Percentiles rank a stretch among this genome's conserved stretches.
Evolutionary conservation across 2,329 filamentous ascomycete genomes (phyloP).

Genomic region (Aureobasidium sp.): DNA sequence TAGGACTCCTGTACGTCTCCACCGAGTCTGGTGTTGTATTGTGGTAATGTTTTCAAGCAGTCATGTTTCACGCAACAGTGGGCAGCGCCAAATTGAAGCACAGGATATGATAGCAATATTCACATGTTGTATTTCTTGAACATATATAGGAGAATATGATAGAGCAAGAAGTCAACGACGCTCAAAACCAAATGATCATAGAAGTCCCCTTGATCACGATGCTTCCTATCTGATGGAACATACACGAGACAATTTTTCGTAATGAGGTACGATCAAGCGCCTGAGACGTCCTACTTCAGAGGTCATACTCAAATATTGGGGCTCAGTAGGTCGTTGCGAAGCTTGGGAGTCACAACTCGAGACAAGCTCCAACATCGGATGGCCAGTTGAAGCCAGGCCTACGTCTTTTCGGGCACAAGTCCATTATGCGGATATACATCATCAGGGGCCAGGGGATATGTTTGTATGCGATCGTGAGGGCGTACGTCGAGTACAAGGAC

Average conservation of each 20-base stretch:
- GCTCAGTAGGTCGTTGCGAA: not conserved
- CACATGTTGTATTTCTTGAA: not conserved
- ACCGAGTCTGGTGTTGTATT: too few relatives aligned
- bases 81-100: not conserved
- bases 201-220: not conserved
- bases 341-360: not conserved
- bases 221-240: not conserved
- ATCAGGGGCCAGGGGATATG: not conserved
- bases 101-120: not conserved
- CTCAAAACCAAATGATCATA: not conserved
- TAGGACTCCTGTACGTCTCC: too few relatives aligned
- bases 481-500: too few relatives aligned
- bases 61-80: not conserved
- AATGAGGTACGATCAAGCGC: not conserved
- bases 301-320: too few relatives aligned
- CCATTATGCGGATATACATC: not conserved
- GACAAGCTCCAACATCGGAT: not conserved
- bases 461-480: not conserved
- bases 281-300: not conserved
- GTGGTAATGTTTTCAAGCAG: too few relatives aligned
- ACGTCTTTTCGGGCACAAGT: not conserved
- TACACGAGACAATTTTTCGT: not conserved
- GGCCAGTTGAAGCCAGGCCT: too few relatives aligned
- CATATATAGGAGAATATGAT: not conserved
- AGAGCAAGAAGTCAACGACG: too few relatives aligned